Percentiles rank a stretch among this genome's conserved stretches.
phyloP scores from a whole-genome alignment of 306 rosid species.

The Dryas octopetala region DNA sequence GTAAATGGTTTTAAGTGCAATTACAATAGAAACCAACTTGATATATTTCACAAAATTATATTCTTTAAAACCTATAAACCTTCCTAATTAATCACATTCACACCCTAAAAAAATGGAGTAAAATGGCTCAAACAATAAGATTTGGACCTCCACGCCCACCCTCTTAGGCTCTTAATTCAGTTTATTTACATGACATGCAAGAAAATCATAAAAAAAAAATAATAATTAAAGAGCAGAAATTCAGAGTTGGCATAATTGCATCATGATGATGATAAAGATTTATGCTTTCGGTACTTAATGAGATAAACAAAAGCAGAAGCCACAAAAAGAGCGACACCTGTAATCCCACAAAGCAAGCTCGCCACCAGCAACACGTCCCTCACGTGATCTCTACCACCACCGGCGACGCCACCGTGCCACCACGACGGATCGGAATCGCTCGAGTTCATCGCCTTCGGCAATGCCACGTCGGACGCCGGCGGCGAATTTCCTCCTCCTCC shows the following conservation, averaged over 20 bases:
- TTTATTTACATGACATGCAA: neutral
- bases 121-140: neutral
- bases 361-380: conserved; percentile 48
- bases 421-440: conserved; percentile 46
- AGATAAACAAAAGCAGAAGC: conserved; percentile 54
- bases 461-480: conserved; percentile 33
- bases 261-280: conserved; percentile 1
- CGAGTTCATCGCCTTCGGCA: conserved; percentile 48
- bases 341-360: conserved; percentile 66
- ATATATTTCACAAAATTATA: no score
- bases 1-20: no score
- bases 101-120: neutral
- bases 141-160: neutral
- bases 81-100: neutral
- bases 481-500: conserved; percentile 36
- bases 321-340: conserved; percentile 72
- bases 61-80: neutral
- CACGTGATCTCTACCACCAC: conserved; percentile 29
- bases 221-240: no score
- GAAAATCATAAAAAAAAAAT: neutral
- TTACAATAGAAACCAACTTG: no score
- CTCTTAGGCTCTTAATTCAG: neutral
- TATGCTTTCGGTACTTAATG: conserved; percentile 31
- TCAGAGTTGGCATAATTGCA: neutral
- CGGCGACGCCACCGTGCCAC: conserved; percentile 22